These are phyloP conservation scores for Scedosporium apiospermum DNA, from an alignment of 2,329 filamentous ascomycete species.

Conservation along the genomic window DNA sequence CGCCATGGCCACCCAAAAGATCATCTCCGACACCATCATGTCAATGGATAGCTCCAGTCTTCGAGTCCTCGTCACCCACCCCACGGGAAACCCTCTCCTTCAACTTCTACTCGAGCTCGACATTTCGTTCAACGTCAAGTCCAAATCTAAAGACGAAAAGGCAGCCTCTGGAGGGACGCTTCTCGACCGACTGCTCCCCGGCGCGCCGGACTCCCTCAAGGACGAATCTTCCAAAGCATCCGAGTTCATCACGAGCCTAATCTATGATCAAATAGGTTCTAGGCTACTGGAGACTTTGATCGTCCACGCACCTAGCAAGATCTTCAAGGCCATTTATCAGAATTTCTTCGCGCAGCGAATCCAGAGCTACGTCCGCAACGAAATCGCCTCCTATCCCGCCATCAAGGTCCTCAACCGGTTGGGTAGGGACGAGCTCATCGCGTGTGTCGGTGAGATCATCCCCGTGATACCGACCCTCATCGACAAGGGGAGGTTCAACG, in stretches of 20 bases:
- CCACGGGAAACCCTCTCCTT: slow-evolving; percentile 85
- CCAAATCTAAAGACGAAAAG: slow-evolving; percentile 43
- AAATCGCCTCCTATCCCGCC: slow-evolving; percentile 81
- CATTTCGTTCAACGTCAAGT: slow-evolving; percentile 60
- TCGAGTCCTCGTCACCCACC: slow-evolving; percentile 76
- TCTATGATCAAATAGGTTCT: slow-evolving; percentile 87
- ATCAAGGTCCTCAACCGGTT: slow-evolving; percentile 74
- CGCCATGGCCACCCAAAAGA: slow-evolving; percentile 64
- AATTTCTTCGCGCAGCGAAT: slow-evolving; percentile 74
- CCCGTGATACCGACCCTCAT: slow-evolving; percentile 67
- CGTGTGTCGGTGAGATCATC: slow-evolving; percentile 60
- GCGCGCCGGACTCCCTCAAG: slow-evolving; percentile 58
- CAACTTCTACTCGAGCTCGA: slow-evolving; percentile 85
- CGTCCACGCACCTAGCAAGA: slow-evolving; percentile 68
- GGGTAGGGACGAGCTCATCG: slow-evolving; percentile 74
- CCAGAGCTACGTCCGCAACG: slow-evolving; percentile 74
- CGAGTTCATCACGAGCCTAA: slow-evolving; percentile 71
- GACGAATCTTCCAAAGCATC: slow-evolving; percentile 65
- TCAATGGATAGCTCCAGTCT: slow-evolving; percentile 72
- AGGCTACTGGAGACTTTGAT: slow-evolving; percentile 83
- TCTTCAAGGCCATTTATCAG: slow-evolving; percentile 81
- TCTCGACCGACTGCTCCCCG: slow-evolving; percentile 69
- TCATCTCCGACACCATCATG: slow-evolving; percentile 67
- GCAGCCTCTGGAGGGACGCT: slow-evolving; percentile 41
- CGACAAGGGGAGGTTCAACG: slow-evolving; percentile 63